These are phyloP conservation scores for Saturnispora quitensis DNA, from an alignment of 805 yeast species.

Conservation along the genomic window DNA sequence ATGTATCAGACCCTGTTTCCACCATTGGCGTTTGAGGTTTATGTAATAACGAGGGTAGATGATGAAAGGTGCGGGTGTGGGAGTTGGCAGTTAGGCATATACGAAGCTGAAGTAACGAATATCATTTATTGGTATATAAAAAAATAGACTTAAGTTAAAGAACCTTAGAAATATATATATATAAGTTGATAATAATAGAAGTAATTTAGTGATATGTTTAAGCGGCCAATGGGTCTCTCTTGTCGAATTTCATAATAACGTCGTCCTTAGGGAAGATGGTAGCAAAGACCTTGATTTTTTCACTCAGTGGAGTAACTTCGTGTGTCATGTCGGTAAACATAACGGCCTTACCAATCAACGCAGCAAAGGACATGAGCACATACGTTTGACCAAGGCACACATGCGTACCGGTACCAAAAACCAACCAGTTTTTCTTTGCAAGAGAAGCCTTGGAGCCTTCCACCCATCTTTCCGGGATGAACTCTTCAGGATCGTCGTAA, in stretches of 20 bases:
- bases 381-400: conserved; percentile 92
- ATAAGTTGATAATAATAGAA: background rate
- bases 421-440: conserved; percentile 87
- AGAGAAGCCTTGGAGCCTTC: conserved; percentile 67
- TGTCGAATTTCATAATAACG: conserved; percentile 64
- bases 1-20: background rate
- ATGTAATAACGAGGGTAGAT: background rate
- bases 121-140: background rate
- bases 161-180: background rate
- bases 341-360: conserved; percentile 84
- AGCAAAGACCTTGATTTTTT: conserved; percentile 92
- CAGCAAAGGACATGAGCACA: conserved; percentile 83
- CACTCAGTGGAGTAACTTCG: conserved; percentile 73
- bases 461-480: conserved; percentile 93
- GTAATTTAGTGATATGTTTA: background rate
- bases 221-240: conserved; percentile 43
- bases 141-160: background rate
- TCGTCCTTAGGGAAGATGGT: conserved; percentile 98
- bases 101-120: background rate
- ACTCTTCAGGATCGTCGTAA: conserved; percentile 88
- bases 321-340: conserved; percentile 76
- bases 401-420: conserved; percentile 96
- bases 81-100: no score
- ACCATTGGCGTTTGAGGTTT: background rate
- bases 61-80: background rate